Conservation (phyloP, 345 rosid species). For the Pugionium dolabratum region DNA sequence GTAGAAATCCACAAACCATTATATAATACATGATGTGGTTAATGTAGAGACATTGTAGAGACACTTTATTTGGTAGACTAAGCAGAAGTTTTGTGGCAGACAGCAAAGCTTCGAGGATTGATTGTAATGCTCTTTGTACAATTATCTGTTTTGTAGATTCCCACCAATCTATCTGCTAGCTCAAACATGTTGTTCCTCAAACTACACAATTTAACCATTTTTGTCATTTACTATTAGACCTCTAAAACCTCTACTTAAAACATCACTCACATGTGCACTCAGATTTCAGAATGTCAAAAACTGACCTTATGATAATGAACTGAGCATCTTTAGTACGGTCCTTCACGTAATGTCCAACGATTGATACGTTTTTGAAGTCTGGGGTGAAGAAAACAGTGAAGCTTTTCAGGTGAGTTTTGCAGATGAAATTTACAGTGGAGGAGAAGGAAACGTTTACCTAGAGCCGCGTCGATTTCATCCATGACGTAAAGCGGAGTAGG, state of each 20-base stretch:
- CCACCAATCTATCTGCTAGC: slow-evolving; percentile 90
- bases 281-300: background rate
- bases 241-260: background rate
- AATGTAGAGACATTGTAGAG: background rate
- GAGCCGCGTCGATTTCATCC: slow-evolving; percentile 98
- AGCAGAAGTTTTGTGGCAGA: slow-evolving; percentile 55
- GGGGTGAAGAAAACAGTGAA: slow-evolving; percentile 30
- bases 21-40: slow-evolving; percentile 20
- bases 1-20: slow-evolving; percentile 15
- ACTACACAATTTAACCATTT: slow-evolving; percentile 50
- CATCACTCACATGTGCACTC: background rate
- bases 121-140: slow-evolving; percentile 98
- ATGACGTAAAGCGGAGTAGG: slow-evolving; percentile 97
- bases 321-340: slow-evolving; percentile 96
- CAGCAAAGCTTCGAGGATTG: slow-evolving; percentile 79
- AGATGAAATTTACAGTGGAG: background rate
- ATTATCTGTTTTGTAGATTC: slow-evolving; percentile 94
- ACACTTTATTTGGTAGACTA: slow-evolving; percentile 13
- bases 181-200: slow-evolving; percentile 99
- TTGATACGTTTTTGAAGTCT: slow-evolving; percentile 99
- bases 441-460: slow-evolving; percentile 51
- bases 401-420: background rate
- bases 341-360: slow-evolving; percentile 96
- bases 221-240: slow-evolving; percentile 13
- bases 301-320: slow-evolving; percentile 89